A percentile compares a stretch with the other conserved stretches of the same genome.
Conservation (phyloP, 805 yeast genomes). For the Saccharomycodes ludwigii region DNA sequence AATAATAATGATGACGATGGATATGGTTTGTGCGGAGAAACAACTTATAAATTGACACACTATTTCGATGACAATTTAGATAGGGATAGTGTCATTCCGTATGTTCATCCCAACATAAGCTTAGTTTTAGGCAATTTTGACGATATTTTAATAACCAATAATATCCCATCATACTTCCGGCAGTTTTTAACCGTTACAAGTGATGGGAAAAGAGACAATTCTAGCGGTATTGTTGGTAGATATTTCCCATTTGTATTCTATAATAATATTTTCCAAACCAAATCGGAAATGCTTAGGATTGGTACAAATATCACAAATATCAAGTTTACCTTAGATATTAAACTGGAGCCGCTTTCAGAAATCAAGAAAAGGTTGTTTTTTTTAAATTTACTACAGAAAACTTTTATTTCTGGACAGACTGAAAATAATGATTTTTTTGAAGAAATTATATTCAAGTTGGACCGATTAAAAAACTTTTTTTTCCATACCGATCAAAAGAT, state of each 20-base stretch:
- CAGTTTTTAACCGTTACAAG: conserved; percentile 18
- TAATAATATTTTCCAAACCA: conserved; percentile 30
- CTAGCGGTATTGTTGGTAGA: conserved; percentile 20
- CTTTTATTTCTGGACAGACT: background rate
- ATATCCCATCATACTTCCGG: conserved; percentile 15
- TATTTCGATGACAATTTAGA: conserved; percentile 12
- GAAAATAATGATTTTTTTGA: background rate
- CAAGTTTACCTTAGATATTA: conserved; percentile 18
- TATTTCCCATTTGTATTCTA: conserved; percentile 27
- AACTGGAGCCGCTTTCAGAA: conserved; percentile 16
- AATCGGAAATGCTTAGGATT: conserved; percentile 23
- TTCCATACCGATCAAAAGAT: too few relatives aligned
- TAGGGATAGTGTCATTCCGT: conserved; percentile 14
- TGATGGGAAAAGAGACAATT: conserved; percentile 18
- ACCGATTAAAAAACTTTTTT: too few relatives aligned
- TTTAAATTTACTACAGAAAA: conserved; percentile 22
- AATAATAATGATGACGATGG: conserved; percentile 9
- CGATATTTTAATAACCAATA: conserved; percentile 10
- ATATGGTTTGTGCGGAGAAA: conserved; percentile 8
- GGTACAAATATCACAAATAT: conserved; percentile 12
- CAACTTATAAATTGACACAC: conserved; percentile 16
- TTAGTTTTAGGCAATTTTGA: conserved; percentile 17
- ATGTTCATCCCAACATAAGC: conserved; percentile 28
- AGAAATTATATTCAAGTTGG: too few relatives aligned
- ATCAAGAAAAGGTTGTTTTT: too few relatives aligned